Evolutionary conservation across 2,329 filamentous ascomycete genomes (phyloP).

Genomic region (Parascedosporium putredinis): DNA sequence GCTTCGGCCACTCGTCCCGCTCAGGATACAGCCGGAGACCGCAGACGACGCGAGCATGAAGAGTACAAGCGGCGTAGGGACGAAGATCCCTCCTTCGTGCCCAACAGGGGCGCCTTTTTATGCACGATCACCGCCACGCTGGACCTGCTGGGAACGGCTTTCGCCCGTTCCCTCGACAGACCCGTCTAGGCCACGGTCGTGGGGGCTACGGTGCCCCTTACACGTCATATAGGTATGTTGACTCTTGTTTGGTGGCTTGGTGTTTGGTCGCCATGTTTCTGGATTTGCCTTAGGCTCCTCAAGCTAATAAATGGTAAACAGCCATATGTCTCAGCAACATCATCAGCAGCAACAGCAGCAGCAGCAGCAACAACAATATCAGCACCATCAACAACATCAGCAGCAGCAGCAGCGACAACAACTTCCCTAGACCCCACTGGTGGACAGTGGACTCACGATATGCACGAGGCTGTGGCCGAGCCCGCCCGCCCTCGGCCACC

Average conservation of each 20-base stretch:
- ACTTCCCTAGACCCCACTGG: constrained; percentile 51
- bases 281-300: background rate
- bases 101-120: constrained; percentile 92
- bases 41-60: constrained; percentile 75
- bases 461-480: constrained; percentile 64
- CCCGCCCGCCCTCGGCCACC: constrained; percentile 31
- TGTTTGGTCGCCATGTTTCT: constrained; percentile 1
- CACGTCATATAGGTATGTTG: constrained; percentile 54
- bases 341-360: background rate
- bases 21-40: constrained; percentile 53
- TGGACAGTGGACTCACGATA: constrained; percentile 84
- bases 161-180: constrained; percentile 53
- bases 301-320: constrained; percentile 18
- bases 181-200: constrained; percentile 50
- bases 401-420: no score
- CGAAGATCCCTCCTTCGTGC: constrained; percentile 85
- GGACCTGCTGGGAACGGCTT: constrained; percentile 71
- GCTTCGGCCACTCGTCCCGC: constrained; percentile 32
- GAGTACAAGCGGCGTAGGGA: constrained; percentile 83
- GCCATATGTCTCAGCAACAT: constrained; percentile 19
- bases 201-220: constrained; percentile 47
- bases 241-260: no score
- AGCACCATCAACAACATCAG: background rate
- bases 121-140: constrained; percentile 83
- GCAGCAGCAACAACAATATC: background rate